A percentile compares a stretch with the other conserved stretches of the same genome.
phyloP scores from a whole-genome alignment of 306 rosid genomes.

The Luffa aegyptiaca region DNA sequence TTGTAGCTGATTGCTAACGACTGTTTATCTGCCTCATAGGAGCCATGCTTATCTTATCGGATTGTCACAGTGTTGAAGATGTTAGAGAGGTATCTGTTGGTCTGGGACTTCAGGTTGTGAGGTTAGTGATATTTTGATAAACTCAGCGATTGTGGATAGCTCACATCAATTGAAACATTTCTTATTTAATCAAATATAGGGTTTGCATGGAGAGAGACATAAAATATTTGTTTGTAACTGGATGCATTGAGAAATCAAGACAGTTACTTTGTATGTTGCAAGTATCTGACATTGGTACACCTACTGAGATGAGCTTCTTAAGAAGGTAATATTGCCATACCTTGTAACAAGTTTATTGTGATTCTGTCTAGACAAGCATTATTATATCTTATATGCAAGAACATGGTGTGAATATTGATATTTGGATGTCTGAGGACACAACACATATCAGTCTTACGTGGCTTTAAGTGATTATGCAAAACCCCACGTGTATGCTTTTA shows the following conservation, averaged over 20 bases:
- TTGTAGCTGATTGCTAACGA: constrained; percentile 5
- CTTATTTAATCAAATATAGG: constrained; percentile 34
- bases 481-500: not conserved
- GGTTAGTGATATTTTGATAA: constrained; percentile 43
- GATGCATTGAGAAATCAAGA: constrained; percentile 70
- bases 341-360: not conserved
- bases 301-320: constrained; percentile 33
- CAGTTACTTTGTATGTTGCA: constrained; percentile 41
- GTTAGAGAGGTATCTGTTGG: constrained; percentile 69
- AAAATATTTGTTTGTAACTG: constrained; percentile 56
- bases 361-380: not conserved
- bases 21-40: constrained; percentile 30
- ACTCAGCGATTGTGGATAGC: constrained; percentile 4
- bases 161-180: constrained; percentile 11
- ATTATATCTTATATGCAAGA: not conserved
- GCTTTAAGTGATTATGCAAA: not conserved
- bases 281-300: constrained; percentile 31
- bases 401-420: not conserved
- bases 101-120: constrained; percentile 75
- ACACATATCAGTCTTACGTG: not conserved
- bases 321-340: constrained; percentile 38
- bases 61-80: constrained; percentile 61
- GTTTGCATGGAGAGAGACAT: constrained; percentile 39
- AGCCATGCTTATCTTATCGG: constrained; percentile 25
- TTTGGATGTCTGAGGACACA: not conserved